A percentile compares a stretch with the other conserved stretches of the same genome.
Evolutionary conservation across 495 filamentous ascomycete species (phyloP).

Genomic region (Penicillium silybi): DNA sequence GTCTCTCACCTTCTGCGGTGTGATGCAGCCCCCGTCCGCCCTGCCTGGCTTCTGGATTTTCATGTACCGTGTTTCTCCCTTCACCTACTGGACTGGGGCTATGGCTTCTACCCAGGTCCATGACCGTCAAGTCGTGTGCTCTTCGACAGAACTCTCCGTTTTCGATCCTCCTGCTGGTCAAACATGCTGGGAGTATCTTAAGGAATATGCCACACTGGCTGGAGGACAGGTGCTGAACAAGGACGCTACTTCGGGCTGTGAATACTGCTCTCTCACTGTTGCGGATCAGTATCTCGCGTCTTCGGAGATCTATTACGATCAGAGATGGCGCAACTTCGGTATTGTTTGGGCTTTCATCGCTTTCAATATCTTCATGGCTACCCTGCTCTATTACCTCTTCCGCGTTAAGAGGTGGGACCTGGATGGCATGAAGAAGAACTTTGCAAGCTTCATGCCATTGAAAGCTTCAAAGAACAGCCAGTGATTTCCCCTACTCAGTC

Average conservation of each 20-base stretch:
- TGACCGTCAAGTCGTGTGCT: conserved; percentile 51
- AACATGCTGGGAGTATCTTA: conserved; percentile 51
- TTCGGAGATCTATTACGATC: conserved; percentile 32
- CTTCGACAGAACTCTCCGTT: conserved; percentile 48
- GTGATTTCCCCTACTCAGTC: not conserved
- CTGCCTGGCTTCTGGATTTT: conserved; percentile 59
- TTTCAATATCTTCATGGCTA: conserved; percentile 45
- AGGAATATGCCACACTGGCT: conserved; percentile 20
- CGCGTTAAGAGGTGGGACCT: conserved; percentile 35
- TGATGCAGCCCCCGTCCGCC: conserved; percentile 55
- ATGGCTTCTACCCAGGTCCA: conserved; percentile 54
- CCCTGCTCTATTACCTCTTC: conserved; percentile 46
- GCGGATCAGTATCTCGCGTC: conserved; percentile 39
- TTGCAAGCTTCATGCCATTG: not conserved
- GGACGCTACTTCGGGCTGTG: conserved; percentile 31
- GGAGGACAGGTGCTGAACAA: conserved; percentile 34
- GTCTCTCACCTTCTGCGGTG: conserved; percentile 52
- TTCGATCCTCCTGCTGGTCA: conserved; percentile 47
- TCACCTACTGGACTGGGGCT: conserved; percentile 54
- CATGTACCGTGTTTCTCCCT: conserved; percentile 49
- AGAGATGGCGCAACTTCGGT: conserved; percentile 45
- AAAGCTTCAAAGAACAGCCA: not conserved
- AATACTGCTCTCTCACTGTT: conserved; percentile 37
- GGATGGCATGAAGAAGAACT: conserved; percentile 19
- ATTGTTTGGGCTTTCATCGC: conserved; percentile 49